These are phyloP conservation scores for Leccinum rimulosum DNA, from an alignment of 768 basidiomycete species.

Conservation along the genomic window DNA sequence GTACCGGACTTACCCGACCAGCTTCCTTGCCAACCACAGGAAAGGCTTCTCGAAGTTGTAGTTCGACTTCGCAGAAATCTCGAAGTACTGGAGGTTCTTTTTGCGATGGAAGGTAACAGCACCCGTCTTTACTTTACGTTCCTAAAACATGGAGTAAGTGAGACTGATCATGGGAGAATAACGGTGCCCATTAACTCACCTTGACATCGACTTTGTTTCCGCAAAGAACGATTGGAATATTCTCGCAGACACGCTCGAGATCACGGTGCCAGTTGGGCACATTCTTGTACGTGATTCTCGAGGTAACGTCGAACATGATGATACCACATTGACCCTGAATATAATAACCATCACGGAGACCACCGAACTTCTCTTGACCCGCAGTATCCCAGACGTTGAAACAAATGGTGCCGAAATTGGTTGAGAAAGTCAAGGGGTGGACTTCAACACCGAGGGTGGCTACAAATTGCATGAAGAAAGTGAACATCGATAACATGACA, in stretches of 20 bases:
- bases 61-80: slow-evolving; percentile 99
- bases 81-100: slow-evolving; percentile 99
- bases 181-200: slow-evolving; percentile 45
- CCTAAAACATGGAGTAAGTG: slow-evolving; percentile 47
- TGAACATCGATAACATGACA: slow-evolving; percentile 11
- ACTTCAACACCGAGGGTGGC: slow-evolving; percentile 99
- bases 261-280: slow-evolving; percentile 99
- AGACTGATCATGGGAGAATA: slow-evolving; percentile 1
- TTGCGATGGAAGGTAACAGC: slow-evolving; percentile 99
- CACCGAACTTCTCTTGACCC: slow-evolving; percentile 99
- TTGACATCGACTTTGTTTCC: slow-evolving; percentile 99
- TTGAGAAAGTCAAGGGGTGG: slow-evolving; percentile 92
- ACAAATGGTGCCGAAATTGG: slow-evolving; percentile 98
- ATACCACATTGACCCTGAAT: slow-evolving; percentile 99
- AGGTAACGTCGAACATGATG: slow-evolving; percentile 99
- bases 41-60: slow-evolving; percentile 99
- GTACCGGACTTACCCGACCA: slow-evolving; percentile 74
- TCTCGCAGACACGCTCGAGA: slow-evolving; percentile 99
- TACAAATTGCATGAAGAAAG: slow-evolving; percentile 34
- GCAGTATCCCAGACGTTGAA: slow-evolving; percentile 99
- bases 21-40: slow-evolving; percentile 98
- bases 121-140: slow-evolving; percentile 99
- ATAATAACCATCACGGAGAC: slow-evolving; percentile 94
- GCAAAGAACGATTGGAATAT: slow-evolving; percentile 98
- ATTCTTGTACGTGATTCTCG: slow-evolving; percentile 99